phyloP scores from a whole-genome alignment of 2,329 filamentous ascomycete genomes.

The Xylaria polymorpha region DNA sequence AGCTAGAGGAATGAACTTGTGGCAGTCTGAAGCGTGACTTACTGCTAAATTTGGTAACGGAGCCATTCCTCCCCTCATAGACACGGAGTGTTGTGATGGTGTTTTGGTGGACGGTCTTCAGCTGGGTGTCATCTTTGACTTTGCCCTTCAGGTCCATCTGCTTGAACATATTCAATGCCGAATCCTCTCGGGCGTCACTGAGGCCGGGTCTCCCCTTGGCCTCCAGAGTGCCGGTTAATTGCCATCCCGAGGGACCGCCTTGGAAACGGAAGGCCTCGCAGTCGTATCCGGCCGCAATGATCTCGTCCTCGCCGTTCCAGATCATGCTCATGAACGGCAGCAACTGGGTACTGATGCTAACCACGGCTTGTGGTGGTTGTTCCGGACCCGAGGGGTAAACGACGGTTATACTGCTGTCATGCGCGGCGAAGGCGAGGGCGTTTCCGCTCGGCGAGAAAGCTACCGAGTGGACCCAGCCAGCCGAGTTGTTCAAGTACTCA shows the following conservation, averaged over 20 bases:
- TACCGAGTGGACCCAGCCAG: slow-evolving; percentile 95
- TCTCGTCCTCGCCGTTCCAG: slow-evolving; percentile 92
- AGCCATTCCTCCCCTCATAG: slow-evolving; percentile 74
- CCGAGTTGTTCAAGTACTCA: slow-evolving; percentile 94
- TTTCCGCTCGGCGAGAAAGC: slow-evolving; percentile 93
- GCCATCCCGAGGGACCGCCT: slow-evolving; percentile 83
- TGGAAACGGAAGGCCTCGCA: slow-evolving; percentile 90
- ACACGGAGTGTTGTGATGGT: slow-evolving; percentile 87
- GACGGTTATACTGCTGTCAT: slow-evolving; percentile 96
- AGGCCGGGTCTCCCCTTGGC: slow-evolving; percentile 72
- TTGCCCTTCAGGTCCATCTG: slow-evolving; percentile 99
- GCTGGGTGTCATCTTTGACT: slow-evolving; percentile 87
- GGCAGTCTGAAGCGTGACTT: slow-evolving; percentile 57
- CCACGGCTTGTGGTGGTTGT: slow-evolving; percentile 87
- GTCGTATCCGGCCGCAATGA: slow-evolving; percentile 93
- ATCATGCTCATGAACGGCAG: slow-evolving; percentile 92
- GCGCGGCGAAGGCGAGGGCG: slow-evolving; percentile 91
- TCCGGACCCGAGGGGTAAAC: slow-evolving; percentile 94
- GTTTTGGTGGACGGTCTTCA: slow-evolving; percentile 97
- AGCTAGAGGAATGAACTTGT: slow-evolving; percentile 39
- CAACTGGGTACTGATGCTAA: slow-evolving; percentile 89
- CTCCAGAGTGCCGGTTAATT: slow-evolving; percentile 84
- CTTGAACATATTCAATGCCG: slow-evolving; percentile 95
- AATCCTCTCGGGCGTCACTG: slow-evolving; percentile 81
- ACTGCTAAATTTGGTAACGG: slow-evolving; percentile 87